phyloP scores from a whole-genome alignment of 2,329 filamentous ascomycete species.

The Macroventuria anomochaeta region DNA sequence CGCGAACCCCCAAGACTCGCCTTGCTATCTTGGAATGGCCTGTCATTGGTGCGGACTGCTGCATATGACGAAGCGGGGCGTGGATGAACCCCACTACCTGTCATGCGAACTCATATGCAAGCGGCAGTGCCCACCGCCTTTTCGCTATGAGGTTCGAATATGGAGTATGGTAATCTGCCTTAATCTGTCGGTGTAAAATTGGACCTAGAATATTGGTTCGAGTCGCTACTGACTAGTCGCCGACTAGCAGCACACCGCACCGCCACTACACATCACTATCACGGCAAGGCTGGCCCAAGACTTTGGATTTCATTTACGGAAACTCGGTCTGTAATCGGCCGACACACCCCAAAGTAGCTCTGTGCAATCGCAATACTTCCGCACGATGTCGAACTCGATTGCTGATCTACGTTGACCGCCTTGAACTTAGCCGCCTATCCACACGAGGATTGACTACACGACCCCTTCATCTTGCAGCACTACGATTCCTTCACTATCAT shows the following conservation, averaged over 20 bases:
- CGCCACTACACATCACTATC: neutral
- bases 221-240: neutral
- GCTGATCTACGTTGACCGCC: too few relatives aligned
- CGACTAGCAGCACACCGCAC: neutral
- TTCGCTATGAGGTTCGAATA: neutral
- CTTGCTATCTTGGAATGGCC: neutral
- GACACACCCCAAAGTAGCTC: too few relatives aligned
- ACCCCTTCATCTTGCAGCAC: too few relatives aligned
- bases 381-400: too few relatives aligned
- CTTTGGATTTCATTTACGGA: neutral
- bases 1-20: neutral
- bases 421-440: too few relatives aligned
- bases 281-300: neutral
- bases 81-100: neutral
- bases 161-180: neutral
- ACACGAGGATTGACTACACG: too few relatives aligned
- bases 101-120: constrained; percentile 8
- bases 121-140: constrained; percentile 11
- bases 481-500: too few relatives aligned
- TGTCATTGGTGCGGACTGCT: neutral
- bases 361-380: too few relatives aligned
- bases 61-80: constrained; percentile 3
- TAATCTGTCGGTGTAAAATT: constrained; percentile 1
- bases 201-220: neutral
- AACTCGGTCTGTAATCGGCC: neutral